Percentiles rank a stretch among this genome's conserved stretches.
phyloP scores from a whole-genome alignment of 2,329 filamentous ascomycete genomes.

The Ceratocystis cubensis region DNA sequence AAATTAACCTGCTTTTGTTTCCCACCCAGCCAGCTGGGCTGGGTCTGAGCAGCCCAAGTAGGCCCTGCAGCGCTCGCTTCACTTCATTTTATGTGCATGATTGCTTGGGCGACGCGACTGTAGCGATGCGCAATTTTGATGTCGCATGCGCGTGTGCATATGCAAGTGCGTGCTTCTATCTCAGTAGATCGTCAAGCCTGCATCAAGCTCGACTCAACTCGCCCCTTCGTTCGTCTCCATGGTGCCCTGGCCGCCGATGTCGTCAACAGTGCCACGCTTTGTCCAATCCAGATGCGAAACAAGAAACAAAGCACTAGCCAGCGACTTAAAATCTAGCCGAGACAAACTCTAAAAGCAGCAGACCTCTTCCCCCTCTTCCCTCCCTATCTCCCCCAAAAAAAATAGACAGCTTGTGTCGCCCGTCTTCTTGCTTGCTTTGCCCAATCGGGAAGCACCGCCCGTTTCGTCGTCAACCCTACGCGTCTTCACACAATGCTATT shows the following conservation, averaged over 20 bases:
- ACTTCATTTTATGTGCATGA: background rate
- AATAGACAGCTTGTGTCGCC: too few species aligned
- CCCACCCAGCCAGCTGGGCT: background rate
- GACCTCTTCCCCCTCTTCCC: background rate
- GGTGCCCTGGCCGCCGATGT: slow-evolving; percentile 1
- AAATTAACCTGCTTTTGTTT: slow-evolving; percentile 3
- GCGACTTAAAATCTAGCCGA: background rate
- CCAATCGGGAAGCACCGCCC: too few species aligned
- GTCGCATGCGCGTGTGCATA: background rate
- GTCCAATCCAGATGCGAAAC: background rate
- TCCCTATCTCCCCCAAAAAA: background rate
- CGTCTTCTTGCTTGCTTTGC: too few species aligned
- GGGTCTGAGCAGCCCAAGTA: background rate
- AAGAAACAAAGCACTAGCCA: background rate
- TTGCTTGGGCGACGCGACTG: slow-evolving; percentile 6
- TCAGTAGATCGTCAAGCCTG: background rate
- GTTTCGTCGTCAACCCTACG: background rate
- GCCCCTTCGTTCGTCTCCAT: background rate
- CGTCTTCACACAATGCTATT: background rate
- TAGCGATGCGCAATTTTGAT: background rate
- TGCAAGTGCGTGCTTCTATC: background rate
- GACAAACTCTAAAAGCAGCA: background rate
- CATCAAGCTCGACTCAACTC: too few species aligned
- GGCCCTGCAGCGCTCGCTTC: background rate
- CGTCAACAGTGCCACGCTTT: background rate